A percentile compares a stretch with the other conserved stretches of the same genome.
phyloP scores from a whole-genome alignment of 345 rosid genomes.

The Gossypium ekmanianum region DNA sequence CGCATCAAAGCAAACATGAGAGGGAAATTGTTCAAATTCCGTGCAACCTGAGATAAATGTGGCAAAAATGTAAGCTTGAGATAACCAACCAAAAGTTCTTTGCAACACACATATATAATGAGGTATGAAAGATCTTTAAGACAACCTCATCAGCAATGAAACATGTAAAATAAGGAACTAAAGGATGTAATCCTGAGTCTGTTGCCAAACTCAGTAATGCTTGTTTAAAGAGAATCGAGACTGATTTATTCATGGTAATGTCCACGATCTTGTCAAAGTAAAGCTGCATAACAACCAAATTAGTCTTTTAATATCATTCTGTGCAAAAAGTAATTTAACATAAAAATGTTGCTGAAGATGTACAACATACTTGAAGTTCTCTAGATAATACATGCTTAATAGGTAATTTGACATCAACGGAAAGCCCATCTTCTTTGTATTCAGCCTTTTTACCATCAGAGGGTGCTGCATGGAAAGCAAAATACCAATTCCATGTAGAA shows the following conservation, averaged over 20 bases:
- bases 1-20: conserved; percentile 67
- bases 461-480: conserved; percentile 28
- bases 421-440: conserved; percentile 62
- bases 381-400: conserved; percentile 59
- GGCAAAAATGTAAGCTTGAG: conserved; percentile 15
- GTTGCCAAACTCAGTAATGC: conserved; percentile 66
- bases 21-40: conserved; percentile 51
- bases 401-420: conserved; percentile 48
- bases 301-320: not conserved
- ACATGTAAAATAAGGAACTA: conserved; percentile 60
- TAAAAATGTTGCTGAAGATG: not conserved
- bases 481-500: not conserved
- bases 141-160: conserved; percentile 76
- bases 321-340: not conserved
- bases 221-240: conserved; percentile 55
- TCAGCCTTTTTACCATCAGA: conserved; percentile 62
- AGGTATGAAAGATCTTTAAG: not conserved
- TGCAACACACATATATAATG: not conserved
- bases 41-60: conserved; percentile 47
- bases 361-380: conserved; percentile 66
- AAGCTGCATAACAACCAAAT: conserved; percentile 37
- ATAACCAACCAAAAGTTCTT: conserved; percentile 5
- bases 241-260: conserved; percentile 43
- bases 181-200: conserved; percentile 73
- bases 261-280: conserved; percentile 64